A percentile compares a stretch with the other conserved stretches of the same genome.
phyloP scores from a whole-genome alignment of 495 filamentous ascomycete genomes.

The Cercophora samala region DNA sequence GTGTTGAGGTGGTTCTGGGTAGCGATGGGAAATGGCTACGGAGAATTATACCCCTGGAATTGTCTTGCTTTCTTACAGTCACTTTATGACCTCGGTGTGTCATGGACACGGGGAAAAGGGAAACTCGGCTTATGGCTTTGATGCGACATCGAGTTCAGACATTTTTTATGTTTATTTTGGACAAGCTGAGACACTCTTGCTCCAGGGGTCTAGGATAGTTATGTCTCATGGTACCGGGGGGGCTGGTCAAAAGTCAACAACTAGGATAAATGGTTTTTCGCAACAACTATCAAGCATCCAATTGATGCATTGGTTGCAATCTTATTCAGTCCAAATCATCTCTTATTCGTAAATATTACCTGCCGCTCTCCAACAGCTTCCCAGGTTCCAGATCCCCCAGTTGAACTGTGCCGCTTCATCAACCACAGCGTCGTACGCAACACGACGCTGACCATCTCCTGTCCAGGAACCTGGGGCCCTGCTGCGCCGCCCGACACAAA shows the following conservation, averaged over 20 bases:
- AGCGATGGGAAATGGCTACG: not conserved
- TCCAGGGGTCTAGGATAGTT: not conserved
- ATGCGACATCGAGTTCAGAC: not conserved
- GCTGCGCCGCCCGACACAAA: not conserved
- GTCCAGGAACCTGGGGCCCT: not conserved
- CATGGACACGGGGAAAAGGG: not conserved
- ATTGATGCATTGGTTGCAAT: not conserved
- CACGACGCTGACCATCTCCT: not conserved
- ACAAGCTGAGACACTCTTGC: not conserved
- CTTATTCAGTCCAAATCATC: not conserved
- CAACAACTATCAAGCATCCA: not conserved
- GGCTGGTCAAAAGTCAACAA: not conserved
- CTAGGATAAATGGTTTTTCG: not conserved
- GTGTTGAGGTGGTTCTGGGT: not conserved
- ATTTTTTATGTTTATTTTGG: not conserved
- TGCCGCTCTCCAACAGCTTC: not conserved
- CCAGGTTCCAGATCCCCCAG: not conserved
- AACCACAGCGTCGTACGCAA: not conserved
- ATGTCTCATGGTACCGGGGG: not conserved
- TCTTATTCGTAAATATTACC: not conserved
- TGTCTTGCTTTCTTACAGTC: not conserved
- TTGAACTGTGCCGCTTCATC: not conserved
- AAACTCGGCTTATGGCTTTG: not conserved
- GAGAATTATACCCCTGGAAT: not conserved
- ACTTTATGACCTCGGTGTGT: not conserved